Base-by-base conservation (phyloP, 148 eudicot species). In the Fagopyrum homotropicum region DNA sequence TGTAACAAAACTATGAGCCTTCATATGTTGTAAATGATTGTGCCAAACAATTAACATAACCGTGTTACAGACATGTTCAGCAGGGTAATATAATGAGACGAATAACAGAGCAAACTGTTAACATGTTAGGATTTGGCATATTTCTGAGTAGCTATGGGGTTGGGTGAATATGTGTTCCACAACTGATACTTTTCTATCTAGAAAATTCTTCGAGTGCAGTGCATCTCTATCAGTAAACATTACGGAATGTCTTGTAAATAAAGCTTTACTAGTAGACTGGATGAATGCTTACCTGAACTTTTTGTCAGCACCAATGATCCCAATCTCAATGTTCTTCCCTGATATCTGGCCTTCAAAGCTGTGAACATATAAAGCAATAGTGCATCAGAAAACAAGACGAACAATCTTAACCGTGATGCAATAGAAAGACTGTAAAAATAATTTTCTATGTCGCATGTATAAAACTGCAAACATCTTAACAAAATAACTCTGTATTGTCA, bases 291-390 rank as follows among this genome's bases (percentile, higher is more conserved):
- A 78, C 98, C 92, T 94, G 89, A 94, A 94, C 79, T 79, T 86
- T 79, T 56, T 85, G 87, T 94, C 98, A 60, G 76, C 48, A 40
- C 95, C 93, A 72, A 94, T 94, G 12, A 94, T 88, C 66, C 98
- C 98, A 82, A 94, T 94, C 85, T 94, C 98, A 48, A 94, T 94
- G 72, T 94, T 94, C 80, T 91, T 94, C 61, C 87, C 86, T 5
- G 96, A 89, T 72, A 94, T 91, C 81, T 94, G 97, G 76, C 98
- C 98, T 86, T 94, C 98, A 80, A 94, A 94, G 73, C 98, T 94
- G 83, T 46, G 30, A 35, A 7, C 45, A 66, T 43, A 40, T 40
- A 4, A 66, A 35, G 19, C 30, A 40, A 43, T 40, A 63, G 71
- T 15, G 47, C 47, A 40, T 66, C 71, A 66, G 71, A 35, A 66